Percentiles rank a stretch among this genome's conserved stretches.
Conservation (phyloP, 495 filamentous ascomycete genomes). For the Hyaloscypha finlandica region DNA sequence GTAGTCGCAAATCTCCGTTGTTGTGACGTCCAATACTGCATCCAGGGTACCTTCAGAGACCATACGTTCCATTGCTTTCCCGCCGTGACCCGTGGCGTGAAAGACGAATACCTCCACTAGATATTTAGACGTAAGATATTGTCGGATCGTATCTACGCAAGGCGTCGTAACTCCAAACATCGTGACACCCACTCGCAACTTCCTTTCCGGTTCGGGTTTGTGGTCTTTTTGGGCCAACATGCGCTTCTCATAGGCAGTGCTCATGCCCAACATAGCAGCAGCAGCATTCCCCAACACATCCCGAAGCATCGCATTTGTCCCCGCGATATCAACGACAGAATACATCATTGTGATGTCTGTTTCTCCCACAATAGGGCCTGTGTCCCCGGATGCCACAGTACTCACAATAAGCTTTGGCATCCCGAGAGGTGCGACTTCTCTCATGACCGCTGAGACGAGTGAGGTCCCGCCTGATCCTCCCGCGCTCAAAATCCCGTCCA, state of each 20-base stretch:
- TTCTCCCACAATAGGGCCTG: conserved; percentile 59
- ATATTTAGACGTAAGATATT: conserved; percentile 40
- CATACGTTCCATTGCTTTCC: conserved; percentile 66
- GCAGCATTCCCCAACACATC: conserved; percentile 62
- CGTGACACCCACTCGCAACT: conserved; percentile 55
- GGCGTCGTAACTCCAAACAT: conserved; percentile 79
- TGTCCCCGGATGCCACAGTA: conserved; percentile 65
- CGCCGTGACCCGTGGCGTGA: conserved; percentile 69
- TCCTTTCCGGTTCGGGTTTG: conserved; percentile 27
- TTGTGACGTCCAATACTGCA: conserved; percentile 68
- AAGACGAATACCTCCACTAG: conserved; percentile 63
- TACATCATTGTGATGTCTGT: conserved; percentile 72
- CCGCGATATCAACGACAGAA: conserved; percentile 68
- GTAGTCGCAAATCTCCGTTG: conserved; percentile 65
- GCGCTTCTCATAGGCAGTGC: conserved; percentile 40
- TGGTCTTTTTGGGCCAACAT: background rate
- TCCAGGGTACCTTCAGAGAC: conserved; percentile 54
- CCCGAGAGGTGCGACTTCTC: conserved; percentile 56
- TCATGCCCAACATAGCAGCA: conserved; percentile 58
- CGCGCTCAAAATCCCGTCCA: conserved; percentile 57
- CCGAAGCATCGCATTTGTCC: conserved; percentile 57
- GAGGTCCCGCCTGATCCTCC: conserved; percentile 63
- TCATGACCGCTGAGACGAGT: conserved; percentile 59
- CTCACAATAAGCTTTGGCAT: conserved; percentile 71
- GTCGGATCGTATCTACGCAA: conserved; percentile 50